Base-by-base conservation (phyloP, 2,329 filamentous ascomycete genomes). In the Stachybotrys echinatus region DNA sequence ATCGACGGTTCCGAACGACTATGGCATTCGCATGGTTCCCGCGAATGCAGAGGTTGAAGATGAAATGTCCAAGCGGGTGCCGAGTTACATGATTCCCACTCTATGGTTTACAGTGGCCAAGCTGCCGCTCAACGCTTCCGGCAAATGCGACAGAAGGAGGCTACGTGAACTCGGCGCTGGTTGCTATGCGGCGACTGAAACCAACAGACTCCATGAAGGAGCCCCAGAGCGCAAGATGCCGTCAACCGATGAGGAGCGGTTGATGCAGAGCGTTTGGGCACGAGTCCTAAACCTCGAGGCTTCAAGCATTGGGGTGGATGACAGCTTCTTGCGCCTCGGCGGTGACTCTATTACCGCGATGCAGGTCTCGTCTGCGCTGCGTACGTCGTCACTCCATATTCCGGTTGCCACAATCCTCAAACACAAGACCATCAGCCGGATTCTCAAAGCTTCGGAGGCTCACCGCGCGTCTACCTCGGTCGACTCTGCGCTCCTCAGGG, bases 271-370 rank as follows among this genome's bases (percentile, higher is more conserved):
- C n/a, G 54, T 66, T 19, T 76, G 74, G 72, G 60, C 61, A 5
- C 56, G 62, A 1, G 56, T 71, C 0, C 61, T 76, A 5, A 56
- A 55, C 3, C 53, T 72, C 4, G 54, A 59, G 2, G 49, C 61
- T 12, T 55, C 65, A 2, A 52, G 57, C 4, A 71, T 76, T 22
- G 66, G 67, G 2, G 53, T 65, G 2, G 66, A 73, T 3, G 70
- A 76, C 53, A 74, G 70, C 58, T 78, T 79, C 58, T 75, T 79
- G 62, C 64, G 63, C 0, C 65, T 76, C 0, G 75, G 75, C 7
- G 75, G 75, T 19, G 73, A 77, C 55, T 77, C 75, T 0, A 67
- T 77, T 2, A 54, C 66, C 1, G 74, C 74, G 1, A 80, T 79
- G 70, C 27, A 55, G 45, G 27, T 54, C 4, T 47, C 49, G 12